Percentiles rank a stretch among this genome's conserved stretches.
Evolutionary conservation across 805 yeast genomes (phyloP).

Genomic region (Vanderwaltozyma verrucispora): DNA sequence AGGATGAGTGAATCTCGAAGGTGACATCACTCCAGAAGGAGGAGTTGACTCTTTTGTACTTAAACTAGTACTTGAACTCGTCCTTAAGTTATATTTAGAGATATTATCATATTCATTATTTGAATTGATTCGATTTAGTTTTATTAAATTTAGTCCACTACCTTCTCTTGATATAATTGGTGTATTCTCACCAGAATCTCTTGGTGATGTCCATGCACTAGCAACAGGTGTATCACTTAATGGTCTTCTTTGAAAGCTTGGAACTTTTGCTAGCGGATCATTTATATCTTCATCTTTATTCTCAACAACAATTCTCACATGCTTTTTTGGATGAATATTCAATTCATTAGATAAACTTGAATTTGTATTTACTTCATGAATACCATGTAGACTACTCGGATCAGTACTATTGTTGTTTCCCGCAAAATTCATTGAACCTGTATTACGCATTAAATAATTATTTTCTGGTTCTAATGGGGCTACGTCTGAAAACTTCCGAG

Average conservation of each 20-base stretch:
- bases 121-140: constrained; percentile 1
- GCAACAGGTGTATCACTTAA: constrained; percentile 65
- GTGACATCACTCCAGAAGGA: constrained; percentile 7
- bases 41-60: not conserved
- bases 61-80: not conserved
- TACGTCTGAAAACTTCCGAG: no score
- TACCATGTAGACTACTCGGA: no score
- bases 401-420: no score
- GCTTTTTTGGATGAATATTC: constrained; percentile 7
- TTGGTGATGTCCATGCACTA: constrained; percentile 48
- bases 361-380: no score
- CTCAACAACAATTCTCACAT: constrained; percentile 10
- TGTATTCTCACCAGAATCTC: constrained; percentile 24
- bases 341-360: no score
- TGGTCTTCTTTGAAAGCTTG: constrained; percentile 62
- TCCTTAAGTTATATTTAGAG: no score
- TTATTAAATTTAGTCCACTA: constrained; percentile 8
- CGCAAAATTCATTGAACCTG: no score
- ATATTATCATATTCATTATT: constrained; percentile 1
- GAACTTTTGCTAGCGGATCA: constrained; percentile 17
- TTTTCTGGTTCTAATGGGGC: no score
- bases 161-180: constrained; percentile 15
- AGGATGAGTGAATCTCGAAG: constrained; percentile 24
- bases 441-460: no score
- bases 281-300: constrained; percentile 3